A percentile compares a stretch with the other conserved stretches of the same genome.
phyloP scores from a whole-genome alignment of 768 basidiomycete genomes.

The Calocybe indica region DNA sequence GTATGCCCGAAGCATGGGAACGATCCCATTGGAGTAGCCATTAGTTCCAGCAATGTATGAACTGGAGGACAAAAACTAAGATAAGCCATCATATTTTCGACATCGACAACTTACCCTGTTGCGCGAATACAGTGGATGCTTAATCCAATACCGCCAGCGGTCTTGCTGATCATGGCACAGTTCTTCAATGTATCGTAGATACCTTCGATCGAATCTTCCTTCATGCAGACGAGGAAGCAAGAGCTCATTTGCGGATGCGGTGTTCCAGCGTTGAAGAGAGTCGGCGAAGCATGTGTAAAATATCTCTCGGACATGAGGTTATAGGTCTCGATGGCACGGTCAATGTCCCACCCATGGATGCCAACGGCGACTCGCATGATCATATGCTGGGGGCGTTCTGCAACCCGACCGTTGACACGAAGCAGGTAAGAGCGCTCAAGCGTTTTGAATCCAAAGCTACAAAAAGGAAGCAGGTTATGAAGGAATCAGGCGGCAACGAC shows the following conservation, averaged over 20 bases:
- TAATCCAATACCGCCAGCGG: slow-evolving; percentile 95
- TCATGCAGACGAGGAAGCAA: slow-evolving; percentile 98
- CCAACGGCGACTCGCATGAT: slow-evolving; percentile 99
- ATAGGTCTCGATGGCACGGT: slow-evolving; percentile 86
- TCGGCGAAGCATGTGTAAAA: slow-evolving; percentile 98
- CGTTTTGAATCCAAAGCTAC: slow-evolving; percentile 98
- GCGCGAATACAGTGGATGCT: slow-evolving; percentile 96
- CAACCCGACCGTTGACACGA: slow-evolving; percentile 88
- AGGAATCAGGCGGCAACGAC: neutral
- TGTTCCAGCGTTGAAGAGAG: slow-evolving; percentile 96
- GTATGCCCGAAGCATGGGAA: slow-evolving; percentile 97
- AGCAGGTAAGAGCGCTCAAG: slow-evolving; percentile 97
- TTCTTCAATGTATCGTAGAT: slow-evolving; percentile 98
- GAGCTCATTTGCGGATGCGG: slow-evolving; percentile 93
- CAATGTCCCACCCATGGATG: slow-evolving; percentile 87
- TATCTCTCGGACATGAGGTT: slow-evolving; percentile 97
- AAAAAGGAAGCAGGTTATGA: neutral
- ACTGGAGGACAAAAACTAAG: slow-evolving; percentile 29
- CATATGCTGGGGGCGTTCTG: slow-evolving; percentile 97
- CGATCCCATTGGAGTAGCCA: slow-evolving; percentile 98
- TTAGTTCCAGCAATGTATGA: slow-evolving; percentile 99
- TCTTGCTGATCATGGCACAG: slow-evolving; percentile 99
- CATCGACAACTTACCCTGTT: slow-evolving; percentile 58
- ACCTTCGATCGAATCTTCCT: slow-evolving; percentile 97
- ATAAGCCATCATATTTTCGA: too few relatives aligned